Evolutionary conservation across 805 yeast species (phyloP), one percentile per base, ranked within the genome.

Genomic region (Lachancea meyersii): DNA sequence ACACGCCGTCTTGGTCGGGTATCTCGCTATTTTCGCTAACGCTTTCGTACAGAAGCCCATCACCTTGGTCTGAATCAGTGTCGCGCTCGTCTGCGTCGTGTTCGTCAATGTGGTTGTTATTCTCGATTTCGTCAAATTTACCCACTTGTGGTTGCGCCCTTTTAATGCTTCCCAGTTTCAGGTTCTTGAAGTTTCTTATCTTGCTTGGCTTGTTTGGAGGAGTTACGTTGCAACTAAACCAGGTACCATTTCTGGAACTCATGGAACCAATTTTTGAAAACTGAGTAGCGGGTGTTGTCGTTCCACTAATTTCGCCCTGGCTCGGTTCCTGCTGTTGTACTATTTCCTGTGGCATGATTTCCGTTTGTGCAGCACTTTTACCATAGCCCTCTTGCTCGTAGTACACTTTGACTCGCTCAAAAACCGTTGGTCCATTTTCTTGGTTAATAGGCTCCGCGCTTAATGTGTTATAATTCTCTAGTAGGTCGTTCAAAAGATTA

Each of bases 161-260:
- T 18, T 13, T 8, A 21, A n/a, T 14, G n/a, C 20, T 27, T 21
- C 32, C 36, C 26, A 37, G 45, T 28, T 22, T 43, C 31, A 26
- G 16, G 26, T 33, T 40, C 19, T 24, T 32, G 17, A 26, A 26
- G 20, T 24, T 37, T 30, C 26, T 37, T 17, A 26, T 19, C 13
- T 30, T 37, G 19, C 27, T 20, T 9, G 17, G 18, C 22, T 18
- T 26, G n/a, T 31, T 40, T 21, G 48, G 48, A 16, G 44, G 48
- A 9, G 48, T 45, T 33, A 39, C 48, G 21, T 45, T 45, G 40
- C 43, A 45, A 5, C 45, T 40, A 28, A 45, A 45, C 34, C 48
- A 38, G n/a, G 45, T 45, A 17, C 40, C 38, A 22, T 26, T 37
- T 30, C 39, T 41, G 18, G 43, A 28, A 28, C 14, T 40, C 16